These are phyloP conservation scores for Friedmanniomyces simplex DNA, from an alignment of 495 filamentous ascomycete genomes.

Conservation along the genomic window DNA sequence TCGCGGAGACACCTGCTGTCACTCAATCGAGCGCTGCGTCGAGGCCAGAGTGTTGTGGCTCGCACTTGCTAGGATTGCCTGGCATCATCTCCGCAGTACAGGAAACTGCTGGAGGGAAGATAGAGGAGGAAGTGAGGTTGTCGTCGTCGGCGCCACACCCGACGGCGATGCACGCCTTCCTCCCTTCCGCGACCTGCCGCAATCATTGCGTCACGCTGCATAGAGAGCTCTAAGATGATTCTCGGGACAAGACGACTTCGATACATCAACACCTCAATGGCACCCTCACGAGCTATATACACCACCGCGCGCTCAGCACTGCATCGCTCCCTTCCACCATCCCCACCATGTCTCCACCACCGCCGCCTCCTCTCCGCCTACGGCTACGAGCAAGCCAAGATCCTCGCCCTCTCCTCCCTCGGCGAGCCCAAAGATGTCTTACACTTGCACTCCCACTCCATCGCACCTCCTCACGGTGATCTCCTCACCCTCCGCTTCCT, in stretches of 20 bases:
- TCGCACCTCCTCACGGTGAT: constrained; percentile 30
- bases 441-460: constrained; percentile 33
- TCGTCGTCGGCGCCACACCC: neutral
- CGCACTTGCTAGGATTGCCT: no score
- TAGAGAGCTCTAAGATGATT: no score
- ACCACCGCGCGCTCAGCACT: neutral
- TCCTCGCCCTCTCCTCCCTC: constrained; percentile 72
- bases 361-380: constrained; percentile 58
- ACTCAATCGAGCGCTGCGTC: no score
- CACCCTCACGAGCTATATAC: constrained; percentile 11
- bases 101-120: no score
- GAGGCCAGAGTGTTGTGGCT: no score
- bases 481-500: constrained; percentile 61
- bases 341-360: constrained; percentile 1
- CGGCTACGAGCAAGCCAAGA: constrained; percentile 94
- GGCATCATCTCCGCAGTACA: no score
- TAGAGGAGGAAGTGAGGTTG: neutral
- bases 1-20: neutral
- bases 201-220: no score
- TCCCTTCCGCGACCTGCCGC: no score
- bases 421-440: constrained; percentile 80
- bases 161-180: no score
- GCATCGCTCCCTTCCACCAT: neutral
- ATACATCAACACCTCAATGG: neutral
- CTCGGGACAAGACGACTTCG: no score